Base-by-base conservation (phyloP, 768 basidiomycete genomes). In the Tylopilus balloui region DNA sequence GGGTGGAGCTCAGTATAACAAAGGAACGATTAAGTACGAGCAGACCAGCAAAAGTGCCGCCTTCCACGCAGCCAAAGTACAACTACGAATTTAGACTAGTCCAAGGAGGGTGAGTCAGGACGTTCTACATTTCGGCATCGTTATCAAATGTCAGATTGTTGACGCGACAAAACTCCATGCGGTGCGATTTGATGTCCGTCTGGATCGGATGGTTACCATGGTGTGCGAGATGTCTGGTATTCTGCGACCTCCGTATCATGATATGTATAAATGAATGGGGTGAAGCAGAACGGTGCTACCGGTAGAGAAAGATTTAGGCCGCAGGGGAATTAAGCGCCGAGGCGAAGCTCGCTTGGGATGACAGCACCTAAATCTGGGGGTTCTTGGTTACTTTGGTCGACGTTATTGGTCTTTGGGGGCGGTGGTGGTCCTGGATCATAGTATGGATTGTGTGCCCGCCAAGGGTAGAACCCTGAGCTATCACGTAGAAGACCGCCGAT, bases 391-490 rank as follows among this genome's bases (percentile, higher is more conserved):
- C 32, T 49, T 39, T 52, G 43, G 27, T 52, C 46, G 19, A 39
- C 9, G 2, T 57, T 55, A 46, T 69, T 67, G 27, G 58, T 73
- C 17, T 34, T 34, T 19, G 77, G 78, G 20, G 77, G 77, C 1
- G 84, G 81, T 0, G 75, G 79, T 8, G 83, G 84, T 1, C 85
- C 86, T 29, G 85, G 81, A 64, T 88, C 84, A 62, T 88, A 88
- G 42, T 73, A 61, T 2, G 87, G 84, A 56, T 88, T 88, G 47
- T 67, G 61, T 3, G 82, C 69, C 23, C 62, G 58, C 87, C 87
- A 89, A 12, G 61, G 60, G 45, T 29, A 29, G 19, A 54, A 25
- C 7, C 68, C 64, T 19, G 44, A 31, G 24, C 71, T 68, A 32
- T 80, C 72, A 48, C 70, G 71, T 38, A 80, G 65, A 14, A 54